Base-by-base conservation (phyloP, 2,329 filamentous ascomycete species). In the Endoconidiophora polonica region DNA sequence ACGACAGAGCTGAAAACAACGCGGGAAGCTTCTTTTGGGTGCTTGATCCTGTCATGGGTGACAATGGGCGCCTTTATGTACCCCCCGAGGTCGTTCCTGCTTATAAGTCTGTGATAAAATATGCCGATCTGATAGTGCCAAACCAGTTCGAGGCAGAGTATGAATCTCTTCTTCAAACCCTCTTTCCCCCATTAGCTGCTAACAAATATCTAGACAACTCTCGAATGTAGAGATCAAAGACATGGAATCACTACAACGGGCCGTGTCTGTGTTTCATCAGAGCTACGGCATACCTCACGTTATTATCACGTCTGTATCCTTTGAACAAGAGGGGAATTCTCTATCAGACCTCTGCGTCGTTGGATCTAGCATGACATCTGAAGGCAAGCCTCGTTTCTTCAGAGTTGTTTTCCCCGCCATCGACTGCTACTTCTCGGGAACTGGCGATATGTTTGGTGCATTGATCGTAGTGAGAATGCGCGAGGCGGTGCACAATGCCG, bases 71-170 rank as follows among this genome's bases (percentile, higher is more conserved):
- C 57, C 71, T 98, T 10, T 98, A 98, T 61, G 90, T 98, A 5
- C 84, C 82, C 4, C 81, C 90, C 58, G 86, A 94, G 56, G 86
- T 94, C 3, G 84, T 96, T 14, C 88, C 88, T 0, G 87, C 84
- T 12, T 98, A 96, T 65, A 90, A 86, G 65, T 71, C 71, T 22
- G 70, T 94, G 52, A 69, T 96, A 20, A 73, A 73, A 36, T 74
- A 90, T 58, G 90, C 91, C 2, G 91, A 98, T 64, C 65, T 98
- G 57, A 93, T 98, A 50, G 67, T 96, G 14, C 91, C 91, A 3
- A 98, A 98, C 62, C 90, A 96, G 58, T 98, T 95, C 57, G 91
- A 98, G 68, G 86, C 88, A 41, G 90, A 98, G 86, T 93, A 69
- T 57, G 79, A 66, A 39, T 12, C 26, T 29, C 4, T 20, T 22